Percentiles rank a stretch among this genome's conserved stretches.
Conservation (phyloP, 1,139 yeast species). For the Kodamaea anthophila region DNA sequence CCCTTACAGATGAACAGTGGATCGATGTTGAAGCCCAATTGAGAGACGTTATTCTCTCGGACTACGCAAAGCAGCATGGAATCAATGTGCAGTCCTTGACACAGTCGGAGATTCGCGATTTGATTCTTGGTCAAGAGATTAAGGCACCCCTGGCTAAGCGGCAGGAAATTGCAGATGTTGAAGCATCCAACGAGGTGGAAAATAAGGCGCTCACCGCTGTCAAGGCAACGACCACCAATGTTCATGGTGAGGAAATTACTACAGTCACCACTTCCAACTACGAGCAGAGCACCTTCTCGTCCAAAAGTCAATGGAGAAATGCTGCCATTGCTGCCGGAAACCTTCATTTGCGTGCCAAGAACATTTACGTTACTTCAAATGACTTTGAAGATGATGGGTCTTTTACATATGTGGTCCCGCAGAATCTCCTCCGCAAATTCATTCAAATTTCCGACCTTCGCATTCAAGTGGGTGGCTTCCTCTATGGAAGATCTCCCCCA, state of each 20-base stretch:
- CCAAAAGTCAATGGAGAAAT: slow-evolving; percentile 88
- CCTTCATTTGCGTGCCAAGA: slow-evolving; percentile 68
- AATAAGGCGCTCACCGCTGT: slow-evolving; percentile 61
- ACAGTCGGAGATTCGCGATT: slow-evolving; percentile 88
- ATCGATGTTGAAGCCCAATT: slow-evolving; percentile 78
- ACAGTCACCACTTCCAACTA: slow-evolving; percentile 89
- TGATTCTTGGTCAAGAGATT: slow-evolving; percentile 91
- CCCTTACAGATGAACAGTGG: slow-evolving; percentile 87
- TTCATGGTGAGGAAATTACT: slow-evolving; percentile 92
- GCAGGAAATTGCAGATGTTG: slow-evolving; percentile 72
- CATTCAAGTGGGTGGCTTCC: slow-evolving; percentile 74
- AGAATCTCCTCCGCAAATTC: slow-evolving; percentile 70
- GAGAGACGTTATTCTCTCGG: slow-evolving; percentile 80
- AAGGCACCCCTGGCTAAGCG: slow-evolving; percentile 83
- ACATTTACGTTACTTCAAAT: slow-evolving; percentile 62
- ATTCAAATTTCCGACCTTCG: slow-evolving; percentile 77
- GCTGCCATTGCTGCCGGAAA: slow-evolving; percentile 77
- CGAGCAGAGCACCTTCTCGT: slow-evolving; percentile 77
- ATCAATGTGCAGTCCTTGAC: slow-evolving; percentile 85
- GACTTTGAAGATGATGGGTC: slow-evolving; percentile 29
- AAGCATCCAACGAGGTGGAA: slow-evolving; percentile 38
- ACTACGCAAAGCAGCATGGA: slow-evolving; percentile 79
- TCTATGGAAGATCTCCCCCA: slow-evolving; percentile 70
- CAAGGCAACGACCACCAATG: slow-evolving; percentile 80
- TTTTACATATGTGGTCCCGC: slow-evolving; percentile 71